A percentile compares a stretch with the other conserved stretches of the same genome.
phyloP scores from a whole-genome alignment of 768 basidiomycete genomes.

The Serendipita vermifera region DNA sequence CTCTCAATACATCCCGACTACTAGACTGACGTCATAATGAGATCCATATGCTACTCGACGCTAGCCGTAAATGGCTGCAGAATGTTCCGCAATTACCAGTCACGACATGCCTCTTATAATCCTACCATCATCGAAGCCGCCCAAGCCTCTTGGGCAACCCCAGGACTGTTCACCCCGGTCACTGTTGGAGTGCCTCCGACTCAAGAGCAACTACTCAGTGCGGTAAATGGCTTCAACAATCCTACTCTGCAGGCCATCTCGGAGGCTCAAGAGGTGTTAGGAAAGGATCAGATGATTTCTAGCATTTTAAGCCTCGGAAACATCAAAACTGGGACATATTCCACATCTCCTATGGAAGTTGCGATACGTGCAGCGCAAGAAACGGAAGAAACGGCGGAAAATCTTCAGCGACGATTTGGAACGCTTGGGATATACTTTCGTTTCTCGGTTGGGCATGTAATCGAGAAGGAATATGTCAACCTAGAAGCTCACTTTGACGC shows the following conservation, averaged over 20 bases:
- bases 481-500: neutral
- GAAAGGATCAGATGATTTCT: neutral
- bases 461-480: neutral
- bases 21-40: too few relatives aligned
- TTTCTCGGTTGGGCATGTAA: neutral
- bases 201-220: neutral
- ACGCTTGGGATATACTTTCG: neutral
- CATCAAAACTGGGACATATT: neutral
- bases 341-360: neutral
- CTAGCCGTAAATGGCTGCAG: too few relatives aligned
- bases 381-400: neutral
- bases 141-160: neutral
- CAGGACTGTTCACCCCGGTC: neutral
- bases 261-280: neutral
- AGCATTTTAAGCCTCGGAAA: neutral
- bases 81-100: neutral
- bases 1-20: too few relatives aligned
- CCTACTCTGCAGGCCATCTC: neutral
- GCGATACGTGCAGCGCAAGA: neutral
- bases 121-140: neutral
- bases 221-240: neutral
- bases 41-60: too few relatives aligned
- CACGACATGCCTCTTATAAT: neutral
- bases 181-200: neutral
- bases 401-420: neutral